phyloP scores from a whole-genome alignment of 1,284 basidiomycete species.

The Trametes pubescens region DNA sequence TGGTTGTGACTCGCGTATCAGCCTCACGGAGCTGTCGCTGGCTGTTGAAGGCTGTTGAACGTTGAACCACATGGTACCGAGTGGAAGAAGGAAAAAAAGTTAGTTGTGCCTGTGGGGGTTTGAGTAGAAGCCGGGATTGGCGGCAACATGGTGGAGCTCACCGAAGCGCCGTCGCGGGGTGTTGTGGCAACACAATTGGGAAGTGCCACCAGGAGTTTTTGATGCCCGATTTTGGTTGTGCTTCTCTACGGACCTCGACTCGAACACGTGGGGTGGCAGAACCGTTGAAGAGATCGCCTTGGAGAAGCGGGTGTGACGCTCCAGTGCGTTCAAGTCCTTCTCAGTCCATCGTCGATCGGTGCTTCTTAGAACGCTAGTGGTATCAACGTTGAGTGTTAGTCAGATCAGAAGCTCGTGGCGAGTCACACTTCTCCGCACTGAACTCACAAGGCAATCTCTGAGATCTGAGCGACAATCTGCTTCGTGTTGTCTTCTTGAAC shows the following conservation, averaged over 20 bases:
- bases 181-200: too few species aligned
- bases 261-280: neutral
- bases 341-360: neutral
- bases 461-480: too few species aligned
- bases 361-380: neutral
- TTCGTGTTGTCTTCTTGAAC: too few species aligned
- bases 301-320: neutral
- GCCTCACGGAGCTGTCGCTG: neutral
- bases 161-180: too few species aligned
- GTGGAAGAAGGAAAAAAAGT: neutral
- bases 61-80: neutral
- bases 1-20: slow-evolving; percentile 20
- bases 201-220: too few species aligned
- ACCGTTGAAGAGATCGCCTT: neutral
- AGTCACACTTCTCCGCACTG: neutral
- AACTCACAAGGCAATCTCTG: neutral
- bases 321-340: neutral
- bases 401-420: neutral
- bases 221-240: too few species aligned
- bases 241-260: too few species aligned
- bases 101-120: too few species aligned
- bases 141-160: too few species aligned
- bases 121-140: too few species aligned
- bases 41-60: neutral
- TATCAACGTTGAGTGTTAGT: neutral